These are phyloP conservation scores for Eimeria maxima DNA, from an alignment of 169 alveolate genomes.

Conservation along the genomic window DNA sequence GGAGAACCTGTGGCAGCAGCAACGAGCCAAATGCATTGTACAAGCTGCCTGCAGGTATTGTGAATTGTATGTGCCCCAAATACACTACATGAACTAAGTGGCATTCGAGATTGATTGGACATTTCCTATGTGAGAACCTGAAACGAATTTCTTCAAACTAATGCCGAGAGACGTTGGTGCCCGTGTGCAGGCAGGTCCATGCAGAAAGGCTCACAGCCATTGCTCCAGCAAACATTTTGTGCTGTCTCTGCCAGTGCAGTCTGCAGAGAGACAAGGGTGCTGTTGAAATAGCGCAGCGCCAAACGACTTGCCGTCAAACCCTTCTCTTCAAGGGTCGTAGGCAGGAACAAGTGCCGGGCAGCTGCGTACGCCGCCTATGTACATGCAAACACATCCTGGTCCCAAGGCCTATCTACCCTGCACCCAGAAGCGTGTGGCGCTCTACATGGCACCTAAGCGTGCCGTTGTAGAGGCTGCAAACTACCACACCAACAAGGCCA, in stretches of 20 bases:
- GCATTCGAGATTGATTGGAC: not conserved
- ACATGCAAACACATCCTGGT: not conserved
- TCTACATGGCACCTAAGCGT: not conserved
- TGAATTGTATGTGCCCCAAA: not conserved
- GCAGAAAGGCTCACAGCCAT: conserved; percentile 5
- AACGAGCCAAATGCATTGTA: not conserved
- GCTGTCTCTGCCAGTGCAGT: conserved; percentile 46
- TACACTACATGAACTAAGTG: not conserved
- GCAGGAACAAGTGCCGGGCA: not conserved
- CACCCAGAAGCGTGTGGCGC: not conserved
- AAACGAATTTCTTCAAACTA: not conserved
- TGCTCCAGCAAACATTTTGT: not conserved
- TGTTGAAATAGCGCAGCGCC: conserved; percentile 38
- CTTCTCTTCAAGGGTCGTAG: not conserved
- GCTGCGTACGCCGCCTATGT: conserved; percentile 60
- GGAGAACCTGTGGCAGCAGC: conserved; percentile 60
- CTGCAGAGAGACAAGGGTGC: conserved; percentile 44
- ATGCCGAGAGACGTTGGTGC: not conserved
- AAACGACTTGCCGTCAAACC: conserved; percentile 17
- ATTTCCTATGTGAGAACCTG: not conserved
- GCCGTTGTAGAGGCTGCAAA: not conserved
- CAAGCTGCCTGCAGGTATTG: not conserved
- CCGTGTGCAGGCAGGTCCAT: not conserved
- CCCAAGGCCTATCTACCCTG: not conserved
- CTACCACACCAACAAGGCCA: not conserved